Percentiles rank a stretch among this genome's conserved stretches.
Conservation (phyloP, 2,329 filamentous ascomycete genomes). For the Metarhizium sp. region DNA sequence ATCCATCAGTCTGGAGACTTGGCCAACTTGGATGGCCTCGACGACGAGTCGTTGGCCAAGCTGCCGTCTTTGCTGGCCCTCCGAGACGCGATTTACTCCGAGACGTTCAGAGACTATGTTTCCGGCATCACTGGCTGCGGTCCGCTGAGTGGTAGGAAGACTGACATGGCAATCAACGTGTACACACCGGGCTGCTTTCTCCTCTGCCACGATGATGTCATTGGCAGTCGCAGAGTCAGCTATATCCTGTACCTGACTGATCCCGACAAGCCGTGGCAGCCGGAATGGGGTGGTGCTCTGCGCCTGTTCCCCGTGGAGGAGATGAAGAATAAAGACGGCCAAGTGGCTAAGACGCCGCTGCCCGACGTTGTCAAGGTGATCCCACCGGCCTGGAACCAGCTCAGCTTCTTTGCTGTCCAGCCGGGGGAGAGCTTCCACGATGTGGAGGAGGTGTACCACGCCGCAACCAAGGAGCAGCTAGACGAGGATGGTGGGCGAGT, state of each 20-base stretch:
- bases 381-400: constrained; percentile 91
- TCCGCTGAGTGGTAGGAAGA: constrained; percentile 83
- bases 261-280: constrained; percentile 81
- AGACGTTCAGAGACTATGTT: constrained; percentile 80
- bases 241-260: constrained; percentile 96
- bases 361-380: constrained; percentile 75
- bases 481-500: constrained; percentile 65
- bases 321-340: constrained; percentile 52
- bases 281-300: constrained; percentile 86
- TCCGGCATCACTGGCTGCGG: constrained; percentile 79
- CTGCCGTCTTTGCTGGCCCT: constrained; percentile 83
- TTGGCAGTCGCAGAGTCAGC: constrained; percentile 90
- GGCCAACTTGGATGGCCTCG: constrained; percentile 89
- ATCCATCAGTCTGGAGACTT: constrained; percentile 98
- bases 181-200: constrained; percentile 95
- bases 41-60: constrained; percentile 74
- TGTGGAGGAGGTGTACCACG: constrained; percentile 92
- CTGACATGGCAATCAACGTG: constrained; percentile 98
- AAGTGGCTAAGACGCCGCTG: constrained; percentile 68
- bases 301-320: constrained; percentile 70
- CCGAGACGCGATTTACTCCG: constrained; percentile 91
- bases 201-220: constrained; percentile 96
- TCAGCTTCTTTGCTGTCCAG: constrained; percentile 96
- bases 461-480: constrained; percentile 47
- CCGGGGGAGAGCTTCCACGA: constrained; percentile 99